Percentiles rank a stretch among this genome's conserved stretches.
These are phyloP conservation scores for Solanum corneliomulleri DNA, from an alignment of 257 asterid genomes.

Conservation along the genomic window DNA sequence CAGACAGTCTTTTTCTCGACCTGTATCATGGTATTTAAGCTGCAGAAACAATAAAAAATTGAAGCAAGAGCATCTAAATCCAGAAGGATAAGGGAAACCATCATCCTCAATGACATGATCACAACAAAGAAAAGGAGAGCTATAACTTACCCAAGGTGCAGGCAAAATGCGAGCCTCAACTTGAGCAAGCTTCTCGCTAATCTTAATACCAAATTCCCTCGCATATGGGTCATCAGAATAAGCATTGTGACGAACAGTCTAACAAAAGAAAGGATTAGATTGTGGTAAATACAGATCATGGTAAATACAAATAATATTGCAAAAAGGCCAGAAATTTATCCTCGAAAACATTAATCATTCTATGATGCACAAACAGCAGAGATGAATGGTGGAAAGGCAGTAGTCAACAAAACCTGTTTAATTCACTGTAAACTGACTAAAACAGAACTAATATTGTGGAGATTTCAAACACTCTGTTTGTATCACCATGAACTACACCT, in stretches of 20 bases:
- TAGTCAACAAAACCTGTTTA: neutral
- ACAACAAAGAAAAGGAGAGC: neutral
- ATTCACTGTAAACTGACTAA: neutral
- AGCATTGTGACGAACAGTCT: slow-evolving; percentile 86
- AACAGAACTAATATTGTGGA: neutral
- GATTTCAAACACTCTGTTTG: neutral
- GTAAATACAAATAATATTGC: neutral
- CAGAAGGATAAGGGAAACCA: neutral
- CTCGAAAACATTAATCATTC: neutral
- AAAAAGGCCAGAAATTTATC: neutral
- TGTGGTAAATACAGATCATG: neutral
- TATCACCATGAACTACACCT: neutral
- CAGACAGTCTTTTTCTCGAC: slow-evolving; percentile 88
- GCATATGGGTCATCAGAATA: slow-evolving; percentile 80
- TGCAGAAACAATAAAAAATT: slow-evolving; percentile 13
- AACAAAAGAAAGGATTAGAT: neutral
- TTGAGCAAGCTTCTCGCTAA: slow-evolving; percentile 76
- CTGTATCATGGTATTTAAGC: slow-evolving; percentile 95
- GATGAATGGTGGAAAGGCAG: neutral
- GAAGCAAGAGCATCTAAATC: too few species aligned
- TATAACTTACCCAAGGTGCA: slow-evolving; percentile 69
- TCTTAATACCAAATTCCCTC: slow-evolving; percentile 84
- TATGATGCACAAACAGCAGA: neutral
- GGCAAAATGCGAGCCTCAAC: slow-evolving; percentile 97
- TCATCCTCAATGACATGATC: neutral